A percentile compares a stretch with the other conserved stretches of the same genome.
These are phyloP conservation scores for Chytridium lagenaria DNA, from an alignment of 371 early-diverging fungal genomes.

Conservation along the genomic window DNA sequence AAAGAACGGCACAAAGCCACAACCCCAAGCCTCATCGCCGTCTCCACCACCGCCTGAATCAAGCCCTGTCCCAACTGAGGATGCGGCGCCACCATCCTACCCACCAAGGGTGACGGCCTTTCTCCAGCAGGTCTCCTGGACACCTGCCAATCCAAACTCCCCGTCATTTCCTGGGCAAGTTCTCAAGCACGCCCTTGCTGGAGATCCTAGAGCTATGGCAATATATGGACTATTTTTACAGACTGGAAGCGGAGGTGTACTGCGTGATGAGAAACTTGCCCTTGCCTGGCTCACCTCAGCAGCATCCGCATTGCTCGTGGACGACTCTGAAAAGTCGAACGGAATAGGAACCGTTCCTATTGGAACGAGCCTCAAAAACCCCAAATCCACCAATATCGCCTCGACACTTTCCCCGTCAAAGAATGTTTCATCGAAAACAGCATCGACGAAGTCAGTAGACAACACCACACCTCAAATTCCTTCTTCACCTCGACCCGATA, in stretches of 20 bases:
- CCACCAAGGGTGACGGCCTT: background rate
- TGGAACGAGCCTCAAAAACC: background rate
- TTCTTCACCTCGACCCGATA: background rate
- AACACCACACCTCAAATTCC: background rate
- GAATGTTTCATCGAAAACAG: background rate
- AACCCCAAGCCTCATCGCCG: background rate
- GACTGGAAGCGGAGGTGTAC: conserved; percentile 7
- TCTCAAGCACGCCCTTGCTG: conserved; percentile 19
- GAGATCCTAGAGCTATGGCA: conserved; percentile 30
- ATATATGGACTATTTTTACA: conserved; percentile 31
- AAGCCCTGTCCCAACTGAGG: background rate
- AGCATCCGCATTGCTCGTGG: conserved; percentile 13
- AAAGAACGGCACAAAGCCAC: no score
- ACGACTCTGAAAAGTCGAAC: background rate
- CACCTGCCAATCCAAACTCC: background rate
- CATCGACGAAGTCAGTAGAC: background rate
- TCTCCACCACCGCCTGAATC: background rate
- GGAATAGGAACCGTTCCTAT: background rate
- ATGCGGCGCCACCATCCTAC: background rate
- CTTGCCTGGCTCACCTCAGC: conserved; percentile 26
- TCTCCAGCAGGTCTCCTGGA: background rate
- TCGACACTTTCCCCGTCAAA: no score
- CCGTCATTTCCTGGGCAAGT: background rate
- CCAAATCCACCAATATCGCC: no score
- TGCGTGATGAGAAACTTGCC: conserved; percentile 15